phyloP scores from a whole-genome alignment of 352 stramenopile genomes.

The Pythium chondricola region DNA sequence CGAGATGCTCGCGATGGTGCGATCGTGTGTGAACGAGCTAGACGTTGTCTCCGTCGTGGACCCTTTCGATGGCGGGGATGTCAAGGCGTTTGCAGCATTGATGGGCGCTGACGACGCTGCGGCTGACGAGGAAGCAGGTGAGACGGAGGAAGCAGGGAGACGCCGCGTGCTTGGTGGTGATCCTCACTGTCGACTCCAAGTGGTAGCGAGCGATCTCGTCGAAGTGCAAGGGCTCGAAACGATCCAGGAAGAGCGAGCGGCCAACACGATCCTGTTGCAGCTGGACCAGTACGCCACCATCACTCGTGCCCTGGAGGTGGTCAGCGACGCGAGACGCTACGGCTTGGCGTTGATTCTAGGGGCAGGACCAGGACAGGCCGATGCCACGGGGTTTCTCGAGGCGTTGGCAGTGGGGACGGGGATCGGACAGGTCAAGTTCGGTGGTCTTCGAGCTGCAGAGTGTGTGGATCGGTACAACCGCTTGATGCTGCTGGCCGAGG shows the following conservation, averaged over 20 bases:
- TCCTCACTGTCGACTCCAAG: slow-evolving; percentile 38
- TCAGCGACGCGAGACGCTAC: slow-evolving; percentile 41
- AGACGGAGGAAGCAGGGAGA: neutral
- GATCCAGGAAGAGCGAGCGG: slow-evolving; percentile 46
- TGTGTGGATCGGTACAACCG: slow-evolving; percentile 54
- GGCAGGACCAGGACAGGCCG: slow-evolving; percentile 22
- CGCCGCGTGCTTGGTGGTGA: slow-evolving; percentile 27
- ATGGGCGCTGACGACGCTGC: slow-evolving; percentile 38
- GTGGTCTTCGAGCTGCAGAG: slow-evolving; percentile 36
- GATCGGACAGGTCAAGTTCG: slow-evolving; percentile 68
- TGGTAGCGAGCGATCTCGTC: slow-evolving; percentile 34
- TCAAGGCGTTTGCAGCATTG: slow-evolving; percentile 48
- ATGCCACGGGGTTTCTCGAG: slow-evolving; percentile 24
- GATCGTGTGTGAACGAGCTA: slow-evolving; percentile 41
- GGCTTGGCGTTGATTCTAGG: slow-evolving; percentile 50
- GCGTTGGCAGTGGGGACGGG: slow-evolving; percentile 46
- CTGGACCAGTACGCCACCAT: slow-evolving; percentile 43
- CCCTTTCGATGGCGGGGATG: slow-evolving; percentile 47
- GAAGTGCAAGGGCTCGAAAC: slow-evolving; percentile 30
- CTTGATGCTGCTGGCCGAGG: slow-evolving; percentile 35
- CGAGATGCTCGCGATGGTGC: slow-evolving; percentile 54
- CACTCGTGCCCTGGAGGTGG: slow-evolving; percentile 30
- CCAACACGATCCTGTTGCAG: slow-evolving; percentile 53
- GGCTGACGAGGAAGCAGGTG: slow-evolving; percentile 8
- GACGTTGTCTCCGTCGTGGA: slow-evolving; percentile 51